Percentiles rank a stretch among this genome's conserved stretches.
Conservation (phyloP, 2,329 filamentous ascomycete genomes). For the Trichoderma gracile region DNA sequence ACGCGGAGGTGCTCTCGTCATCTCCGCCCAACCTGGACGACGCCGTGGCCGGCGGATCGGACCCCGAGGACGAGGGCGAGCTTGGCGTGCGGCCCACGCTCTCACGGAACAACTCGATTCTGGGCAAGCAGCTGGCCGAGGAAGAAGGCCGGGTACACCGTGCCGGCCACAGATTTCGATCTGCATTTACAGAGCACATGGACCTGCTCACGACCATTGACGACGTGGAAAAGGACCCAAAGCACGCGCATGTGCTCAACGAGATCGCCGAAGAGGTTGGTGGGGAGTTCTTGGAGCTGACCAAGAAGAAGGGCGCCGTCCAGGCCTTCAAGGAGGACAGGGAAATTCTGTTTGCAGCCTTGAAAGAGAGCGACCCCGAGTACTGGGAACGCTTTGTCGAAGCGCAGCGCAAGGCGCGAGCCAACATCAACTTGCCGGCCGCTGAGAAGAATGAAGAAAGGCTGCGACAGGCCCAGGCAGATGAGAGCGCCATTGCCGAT, state of each 20-base stretch:
- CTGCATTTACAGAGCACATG: constrained; percentile 54
- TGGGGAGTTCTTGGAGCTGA: constrained; percentile 58
- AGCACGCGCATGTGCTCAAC: constrained; percentile 55
- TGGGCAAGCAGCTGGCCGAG: constrained; percentile 56
- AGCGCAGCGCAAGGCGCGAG: constrained; percentile 59
- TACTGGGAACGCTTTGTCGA: constrained; percentile 66
- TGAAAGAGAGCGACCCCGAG: constrained; percentile 64
- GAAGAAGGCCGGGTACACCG: constrained; percentile 60
- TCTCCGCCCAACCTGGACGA: constrained; percentile 39
- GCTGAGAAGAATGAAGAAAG: constrained; percentile 32
- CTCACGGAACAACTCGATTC: constrained; percentile 54
- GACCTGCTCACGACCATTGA: constrained; percentile 51
- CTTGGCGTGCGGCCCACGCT: constrained; percentile 43
- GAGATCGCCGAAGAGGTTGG: constrained; percentile 64
- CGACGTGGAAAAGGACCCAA: constrained; percentile 53
- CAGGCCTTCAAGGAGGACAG: constrained; percentile 61
- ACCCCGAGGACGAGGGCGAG: constrained; percentile 52
- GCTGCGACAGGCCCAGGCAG: constrained; percentile 26
- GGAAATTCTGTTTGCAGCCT: constrained; percentile 49
- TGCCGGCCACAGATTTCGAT: constrained; percentile 58
- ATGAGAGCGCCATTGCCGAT: constrained; percentile 49
- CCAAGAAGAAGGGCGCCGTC: constrained; percentile 60
- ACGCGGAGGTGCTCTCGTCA: constrained; percentile 31
- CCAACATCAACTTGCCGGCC: constrained; percentile 47
- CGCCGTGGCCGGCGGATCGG: constrained; percentile 43